Evolutionary conservation across 176 grass and related monocot genomes (phyloP).

Genomic region (Zizania latifolia): DNA sequence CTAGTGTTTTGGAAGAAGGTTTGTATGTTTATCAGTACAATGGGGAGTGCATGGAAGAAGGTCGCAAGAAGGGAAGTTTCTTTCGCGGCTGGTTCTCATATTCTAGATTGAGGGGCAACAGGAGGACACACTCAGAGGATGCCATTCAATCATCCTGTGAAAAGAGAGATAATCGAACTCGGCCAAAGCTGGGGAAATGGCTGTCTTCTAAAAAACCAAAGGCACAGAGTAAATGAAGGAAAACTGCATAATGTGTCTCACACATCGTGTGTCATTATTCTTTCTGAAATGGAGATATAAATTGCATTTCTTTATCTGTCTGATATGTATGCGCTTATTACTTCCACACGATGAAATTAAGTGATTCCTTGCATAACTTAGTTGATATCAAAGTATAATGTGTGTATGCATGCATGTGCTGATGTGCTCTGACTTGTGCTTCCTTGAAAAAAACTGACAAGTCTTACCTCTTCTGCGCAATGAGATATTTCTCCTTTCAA

Average conservation of each 20-base stretch:
- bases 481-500: background rate
- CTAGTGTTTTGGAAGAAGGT: constrained; percentile 30
- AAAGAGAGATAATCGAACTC: constrained; percentile 14
- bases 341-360: background rate
- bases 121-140: constrained; percentile 32
- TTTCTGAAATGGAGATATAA: background rate
- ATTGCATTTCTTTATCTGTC: background rate
- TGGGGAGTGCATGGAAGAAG: constrained; percentile 18
- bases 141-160: background rate
- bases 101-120: constrained; percentile 42
- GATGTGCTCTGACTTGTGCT: background rate
- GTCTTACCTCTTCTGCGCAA: background rate
- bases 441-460: background rate
- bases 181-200: constrained; percentile 33
- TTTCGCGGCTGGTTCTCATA: constrained; percentile 54
- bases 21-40: background rate
- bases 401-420: constrained; percentile 7
- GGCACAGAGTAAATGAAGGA: background rate
- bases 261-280: background rate
- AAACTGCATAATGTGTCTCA: background rate
- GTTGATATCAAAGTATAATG: background rate
- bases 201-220: constrained; percentile 30
- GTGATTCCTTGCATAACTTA: constrained; percentile 9
- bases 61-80: constrained; percentile 22
- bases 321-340: background rate